Base-by-base conservation (phyloP, 331 rosid genomes). In the Malus hybrid region DNA sequence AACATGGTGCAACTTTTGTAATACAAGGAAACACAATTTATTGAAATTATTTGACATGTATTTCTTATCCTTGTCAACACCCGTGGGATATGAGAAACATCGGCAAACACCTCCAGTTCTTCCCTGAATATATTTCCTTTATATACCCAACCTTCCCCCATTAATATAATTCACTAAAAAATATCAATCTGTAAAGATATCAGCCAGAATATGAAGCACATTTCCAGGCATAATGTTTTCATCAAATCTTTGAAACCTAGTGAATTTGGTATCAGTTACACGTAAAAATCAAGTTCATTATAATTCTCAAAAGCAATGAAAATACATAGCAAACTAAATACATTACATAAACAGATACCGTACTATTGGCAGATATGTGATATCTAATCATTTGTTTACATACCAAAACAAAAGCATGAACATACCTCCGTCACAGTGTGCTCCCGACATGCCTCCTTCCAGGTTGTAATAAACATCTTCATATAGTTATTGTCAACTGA, bases 381-480 rank as follows among this genome's bases (percentile, higher is more conserved):
- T 29, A 54, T 66, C 56, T 59, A 42, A 56, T 50, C 36, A 76
- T 28, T 15, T 63, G 44, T 59, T 60, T 29, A 19, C 36, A 69
- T 6, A 32, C 18, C 54, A 3, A 18, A 31, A 65, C n/a, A 67
- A 72, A 50, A 79, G 55, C 70, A 78, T 42, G 62, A 70, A 77
- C 88, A 67, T 83, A 93, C 98, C 97, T 88, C 86, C 4, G 73
- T 54, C 76, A 81, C 85, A 3, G 52, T 73, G 71, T 75, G 76
- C 73, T 84, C 85, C 29, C 8, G 42, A 82, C 98, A 93, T 52
- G 88, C 82, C 63, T 87, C 93, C 89, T 90, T 90, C 98, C 97
- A 91, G 7, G 91, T 88, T 74, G 87, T 57, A 76, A 91, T 81
- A 73, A 91, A 93, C 84, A 79, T 85, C 83, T 79, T 85, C 86